phyloP scores from a whole-genome alignment of 2,329 filamentous ascomycete species.

The Calonectria crousiana region DNA sequence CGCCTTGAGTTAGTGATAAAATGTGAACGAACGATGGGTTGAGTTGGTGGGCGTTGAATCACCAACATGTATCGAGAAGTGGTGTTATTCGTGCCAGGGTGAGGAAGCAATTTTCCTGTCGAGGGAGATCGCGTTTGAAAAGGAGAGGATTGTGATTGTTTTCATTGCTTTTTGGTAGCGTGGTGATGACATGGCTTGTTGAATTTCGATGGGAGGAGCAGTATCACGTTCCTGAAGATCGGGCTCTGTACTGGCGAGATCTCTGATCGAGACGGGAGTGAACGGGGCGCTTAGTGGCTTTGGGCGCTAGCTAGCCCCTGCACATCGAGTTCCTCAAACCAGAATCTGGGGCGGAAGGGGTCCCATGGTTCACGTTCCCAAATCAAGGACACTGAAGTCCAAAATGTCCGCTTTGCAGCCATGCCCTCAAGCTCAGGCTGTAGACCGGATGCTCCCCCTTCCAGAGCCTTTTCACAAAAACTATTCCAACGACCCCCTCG shows the following conservation, averaged over 20 bases:
- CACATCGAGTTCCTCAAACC: background rate
- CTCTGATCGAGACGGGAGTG: conserved; percentile 31
- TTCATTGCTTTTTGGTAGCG: conserved; percentile 23
- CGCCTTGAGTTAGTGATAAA: background rate
- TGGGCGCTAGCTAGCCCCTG: conserved; percentile 2
- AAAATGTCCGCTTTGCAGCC: background rate
- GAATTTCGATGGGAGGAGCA: conserved; percentile 47
- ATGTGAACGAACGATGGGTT: background rate
- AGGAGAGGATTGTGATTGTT: background rate
- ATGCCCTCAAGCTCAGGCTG: background rate
- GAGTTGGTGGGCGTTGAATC: background rate
- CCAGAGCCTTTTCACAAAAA: background rate
- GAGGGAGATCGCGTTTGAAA: background rate
- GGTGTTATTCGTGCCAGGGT: background rate
- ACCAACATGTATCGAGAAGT: background rate
- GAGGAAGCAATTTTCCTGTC: background rate
- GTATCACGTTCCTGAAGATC: conserved; percentile 49
- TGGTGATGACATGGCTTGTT: conserved; percentile 42
- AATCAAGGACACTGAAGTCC: background rate
- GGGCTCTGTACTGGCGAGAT: conserved; percentile 36
- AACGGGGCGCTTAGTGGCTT: conserved; percentile 18
- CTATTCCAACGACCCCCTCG: background rate
- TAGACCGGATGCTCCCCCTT: background rate
- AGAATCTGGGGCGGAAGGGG: background rate
- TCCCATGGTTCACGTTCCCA: background rate